These are phyloP conservation scores for Raffaelea arxii DNA, from an alignment of 2,329 filamentous ascomycete species.

Conservation along the genomic window DNA sequence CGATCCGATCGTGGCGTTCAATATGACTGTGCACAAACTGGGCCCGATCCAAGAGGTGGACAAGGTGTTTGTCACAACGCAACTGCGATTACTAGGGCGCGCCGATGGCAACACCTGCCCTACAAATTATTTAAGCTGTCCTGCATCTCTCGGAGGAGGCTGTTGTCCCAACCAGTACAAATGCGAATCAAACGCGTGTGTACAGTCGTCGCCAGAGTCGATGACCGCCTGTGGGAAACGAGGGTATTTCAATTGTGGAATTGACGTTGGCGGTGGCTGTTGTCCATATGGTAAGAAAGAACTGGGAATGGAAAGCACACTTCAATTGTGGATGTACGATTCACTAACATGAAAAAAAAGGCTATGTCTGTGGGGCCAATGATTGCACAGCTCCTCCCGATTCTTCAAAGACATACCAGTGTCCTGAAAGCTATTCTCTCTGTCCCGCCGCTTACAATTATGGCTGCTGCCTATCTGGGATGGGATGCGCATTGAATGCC, in stretches of 20 bases:
- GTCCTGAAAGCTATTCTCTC: constrained; percentile 32
- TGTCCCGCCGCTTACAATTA: constrained; percentile 41
- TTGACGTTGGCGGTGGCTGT: constrained; percentile 24
- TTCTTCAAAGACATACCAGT: constrained; percentile 27
- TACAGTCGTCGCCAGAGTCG: constrained; percentile 31
- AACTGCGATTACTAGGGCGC: constrained; percentile 5
- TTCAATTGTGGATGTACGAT: not conserved
- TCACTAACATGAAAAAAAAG: constrained; percentile 11
- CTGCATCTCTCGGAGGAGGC: constrained; percentile 30
- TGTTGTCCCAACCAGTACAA: constrained; percentile 39
- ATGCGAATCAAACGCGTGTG: constrained; percentile 37
- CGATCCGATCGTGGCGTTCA: no score
- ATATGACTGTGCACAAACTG: no score
- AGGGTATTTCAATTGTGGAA: constrained; percentile 31
- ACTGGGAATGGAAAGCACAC: not conserved
- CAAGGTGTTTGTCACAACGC: constrained; percentile 14
- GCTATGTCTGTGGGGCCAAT: constrained; percentile 29
- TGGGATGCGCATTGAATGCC: constrained; percentile 34
- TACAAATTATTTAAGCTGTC: constrained; percentile 20
- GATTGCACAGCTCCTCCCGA: constrained; percentile 36
- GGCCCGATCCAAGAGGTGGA: no score
- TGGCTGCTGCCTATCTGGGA: constrained; percentile 42
- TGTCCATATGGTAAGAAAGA: constrained; percentile 15
- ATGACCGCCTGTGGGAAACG: constrained; percentile 23
- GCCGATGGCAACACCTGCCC: constrained; percentile 10